A percentile compares a stretch with the other conserved stretches of the same genome.
Evolutionary conservation across 1,139 yeast species (phyloP).

Genomic region (Yamadazyma blattariae): DNA sequence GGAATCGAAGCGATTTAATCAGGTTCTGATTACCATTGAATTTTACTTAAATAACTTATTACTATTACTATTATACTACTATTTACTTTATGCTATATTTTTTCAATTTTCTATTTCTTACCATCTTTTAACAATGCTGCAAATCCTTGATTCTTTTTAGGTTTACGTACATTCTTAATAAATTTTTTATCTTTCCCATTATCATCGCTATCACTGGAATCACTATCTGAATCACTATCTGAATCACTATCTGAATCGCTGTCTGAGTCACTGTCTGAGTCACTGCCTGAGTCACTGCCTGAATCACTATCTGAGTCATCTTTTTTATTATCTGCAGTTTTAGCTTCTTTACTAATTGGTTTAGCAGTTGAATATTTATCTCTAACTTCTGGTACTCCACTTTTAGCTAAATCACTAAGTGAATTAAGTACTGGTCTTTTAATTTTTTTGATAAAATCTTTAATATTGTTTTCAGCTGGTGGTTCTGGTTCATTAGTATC

Average conservation of each 20-base stretch:
- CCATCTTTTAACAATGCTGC: constrained; percentile 53
- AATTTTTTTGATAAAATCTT: constrained; percentile 6
- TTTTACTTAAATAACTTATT: too few relatives aligned
- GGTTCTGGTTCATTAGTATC: background rate
- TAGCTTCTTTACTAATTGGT: constrained; percentile 3
- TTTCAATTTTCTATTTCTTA: too few relatives aligned
- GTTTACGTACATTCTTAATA: constrained; percentile 10
- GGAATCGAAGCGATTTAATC: too few relatives aligned
- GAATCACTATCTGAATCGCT: constrained; percentile 14
- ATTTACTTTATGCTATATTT: too few relatives aligned
- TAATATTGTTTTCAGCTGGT: background rate
- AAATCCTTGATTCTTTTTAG: constrained; percentile 43
- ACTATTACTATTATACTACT: too few relatives aligned
- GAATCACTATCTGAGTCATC: constrained; percentile 13
- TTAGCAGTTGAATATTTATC: constrained; percentile 29
- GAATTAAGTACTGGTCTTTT: constrained; percentile 43
- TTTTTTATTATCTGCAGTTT: constrained; percentile 4
- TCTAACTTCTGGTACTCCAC: constrained; percentile 64
- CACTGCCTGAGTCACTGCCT: too few relatives aligned
- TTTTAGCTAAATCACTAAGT: constrained; percentile 51
- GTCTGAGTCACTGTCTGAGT: constrained; percentile 19
- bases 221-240: constrained; percentile 12
- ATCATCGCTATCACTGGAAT: constrained; percentile 18
- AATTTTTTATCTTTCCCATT: constrained; percentile 13
- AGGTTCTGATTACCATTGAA: too few relatives aligned